Conservation (phyloP, 2,329 filamentous ascomycete genomes). For the Knufia fluminis region DNA sequence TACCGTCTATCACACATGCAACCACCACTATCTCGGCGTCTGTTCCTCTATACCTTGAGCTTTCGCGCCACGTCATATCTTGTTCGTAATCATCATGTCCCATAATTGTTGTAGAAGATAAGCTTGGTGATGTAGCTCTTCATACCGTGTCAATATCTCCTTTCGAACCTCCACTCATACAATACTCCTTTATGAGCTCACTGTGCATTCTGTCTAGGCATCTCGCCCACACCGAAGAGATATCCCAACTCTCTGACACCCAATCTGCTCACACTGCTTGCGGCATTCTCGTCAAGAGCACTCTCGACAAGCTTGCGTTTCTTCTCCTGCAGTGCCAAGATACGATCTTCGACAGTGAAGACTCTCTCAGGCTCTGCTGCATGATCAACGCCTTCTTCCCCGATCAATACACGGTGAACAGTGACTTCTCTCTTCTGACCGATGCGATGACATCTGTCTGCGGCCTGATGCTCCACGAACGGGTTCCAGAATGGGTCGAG, state of each 20-base stretch:
- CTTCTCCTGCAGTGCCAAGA: slow-evolving; percentile 65
- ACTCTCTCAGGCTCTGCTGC: neutral
- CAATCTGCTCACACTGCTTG: slow-evolving; percentile 57
- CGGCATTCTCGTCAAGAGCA: slow-evolving; percentile 68
- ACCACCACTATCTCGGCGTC: no score
- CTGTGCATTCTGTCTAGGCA: neutral
- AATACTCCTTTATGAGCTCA: neutral
- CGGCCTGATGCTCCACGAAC: slow-evolving; percentile 71
- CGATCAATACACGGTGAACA: slow-evolving; percentile 69
- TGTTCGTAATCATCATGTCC: no score
- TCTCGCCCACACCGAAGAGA: slow-evolving; percentile 46
- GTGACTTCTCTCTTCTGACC: slow-evolving; percentile 66
- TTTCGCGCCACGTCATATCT: no score
- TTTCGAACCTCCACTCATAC: neutral
- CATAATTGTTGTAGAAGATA: no score
- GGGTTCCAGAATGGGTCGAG: slow-evolving; percentile 94
- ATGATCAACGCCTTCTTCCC: slow-evolving; percentile 31
- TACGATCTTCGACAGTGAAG: slow-evolving; percentile 75
- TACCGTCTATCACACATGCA: no score
- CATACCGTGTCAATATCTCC: no score
- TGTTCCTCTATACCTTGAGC: no score
- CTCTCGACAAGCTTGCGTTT: slow-evolving; percentile 69
- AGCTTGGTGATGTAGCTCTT: no score
- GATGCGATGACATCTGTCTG: slow-evolving; percentile 82
- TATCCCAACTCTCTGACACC: slow-evolving; percentile 58